Conservation (phyloP, 2,329 filamentous ascomycete genomes). For the Alternaria hordeiaustralica region DNA sequence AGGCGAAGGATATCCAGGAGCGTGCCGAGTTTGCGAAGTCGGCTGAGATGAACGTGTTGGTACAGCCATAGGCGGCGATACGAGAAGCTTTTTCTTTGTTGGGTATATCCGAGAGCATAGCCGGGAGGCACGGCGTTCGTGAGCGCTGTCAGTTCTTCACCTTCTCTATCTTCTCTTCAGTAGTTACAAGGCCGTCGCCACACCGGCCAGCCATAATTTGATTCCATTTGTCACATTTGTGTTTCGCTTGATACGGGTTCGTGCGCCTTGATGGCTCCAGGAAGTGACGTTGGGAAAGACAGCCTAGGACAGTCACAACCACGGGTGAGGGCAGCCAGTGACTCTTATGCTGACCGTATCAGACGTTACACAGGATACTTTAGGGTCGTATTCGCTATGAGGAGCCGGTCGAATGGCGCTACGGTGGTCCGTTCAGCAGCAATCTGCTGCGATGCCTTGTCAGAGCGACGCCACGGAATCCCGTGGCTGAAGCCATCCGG, state of each 20-base stretch:
- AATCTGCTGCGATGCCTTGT: neutral
- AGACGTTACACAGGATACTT: neutral
- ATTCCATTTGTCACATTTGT: neutral
- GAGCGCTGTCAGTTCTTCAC: neutral
- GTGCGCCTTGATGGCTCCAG: neutral
- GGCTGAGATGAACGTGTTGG: conserved; percentile 26
- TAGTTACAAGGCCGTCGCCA: neutral
- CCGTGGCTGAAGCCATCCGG: neutral
- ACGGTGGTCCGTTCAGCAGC: neutral
- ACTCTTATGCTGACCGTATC: neutral
- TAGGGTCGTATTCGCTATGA: conserved; percentile 8
- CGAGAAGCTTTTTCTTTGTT: neutral
- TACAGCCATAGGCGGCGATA: conserved; percentile 1
- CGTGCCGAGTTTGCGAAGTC: conserved; percentile 43
- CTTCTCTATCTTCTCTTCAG: neutral
- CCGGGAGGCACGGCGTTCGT: conserved; percentile 6
- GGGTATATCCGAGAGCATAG: neutral
- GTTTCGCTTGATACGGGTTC: neutral
- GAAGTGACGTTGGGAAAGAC: neutral
- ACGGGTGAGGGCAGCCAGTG: neutral
- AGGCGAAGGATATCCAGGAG: conserved; percentile 46
- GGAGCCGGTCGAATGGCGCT: conserved; percentile 3
- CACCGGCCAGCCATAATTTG: neutral
- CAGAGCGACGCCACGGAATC: neutral
- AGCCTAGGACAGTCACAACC: neutral